Conservation (phyloP, 192 early-diverging fungal species). For the Gamsiella multidivaricata region DNA sequence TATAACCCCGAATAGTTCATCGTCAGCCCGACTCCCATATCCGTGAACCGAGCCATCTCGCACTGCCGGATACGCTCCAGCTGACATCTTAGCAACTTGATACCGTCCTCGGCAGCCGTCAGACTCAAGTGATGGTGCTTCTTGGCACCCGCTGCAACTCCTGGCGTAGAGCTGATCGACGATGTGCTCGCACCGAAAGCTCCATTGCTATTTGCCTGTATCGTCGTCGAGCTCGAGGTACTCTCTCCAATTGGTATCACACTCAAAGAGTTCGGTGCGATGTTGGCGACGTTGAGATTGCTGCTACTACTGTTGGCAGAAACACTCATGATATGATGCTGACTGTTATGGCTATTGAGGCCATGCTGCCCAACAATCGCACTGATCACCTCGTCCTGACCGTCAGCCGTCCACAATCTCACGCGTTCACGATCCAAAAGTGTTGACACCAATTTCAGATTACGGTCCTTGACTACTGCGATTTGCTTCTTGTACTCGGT, state of each 20-base stretch:
- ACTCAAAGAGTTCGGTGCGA: slow-evolving; percentile 16
- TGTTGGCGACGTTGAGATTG: background rate
- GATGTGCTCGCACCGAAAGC: background rate
- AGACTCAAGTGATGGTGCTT: slow-evolving; percentile 51
- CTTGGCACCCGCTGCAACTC: slow-evolving; percentile 32
- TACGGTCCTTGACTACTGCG: slow-evolving; percentile 51
- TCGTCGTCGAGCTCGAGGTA: background rate
- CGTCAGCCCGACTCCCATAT: slow-evolving; percentile 46
- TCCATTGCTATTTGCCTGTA: background rate
- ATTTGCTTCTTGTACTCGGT: slow-evolving; percentile 63
- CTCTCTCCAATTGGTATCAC: slow-evolving; percentile 14
- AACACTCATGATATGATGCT: too few species aligned
- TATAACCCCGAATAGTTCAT: slow-evolving; percentile 40
- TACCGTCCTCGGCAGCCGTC: slow-evolving; percentile 45
- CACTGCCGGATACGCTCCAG: slow-evolving; percentile 47
- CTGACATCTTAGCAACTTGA: slow-evolving; percentile 48
- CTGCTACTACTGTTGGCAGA: background rate
- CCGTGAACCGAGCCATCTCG: slow-evolving; percentile 49
- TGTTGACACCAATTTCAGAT: slow-evolving; percentile 44
- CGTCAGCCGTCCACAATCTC: slow-evolving; percentile 52
- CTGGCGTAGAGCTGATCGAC: slow-evolving; percentile 8
- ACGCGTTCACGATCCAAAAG: slow-evolving; percentile 56
- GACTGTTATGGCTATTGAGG: slow-evolving; percentile 1
- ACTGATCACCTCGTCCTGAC: slow-evolving; percentile 47
- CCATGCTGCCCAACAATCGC: slow-evolving; percentile 44